These are phyloP conservation scores for Melastoma malabathricum DNA, from an alignment of 345 rosid genomes.

Conservation along the genomic window DNA sequence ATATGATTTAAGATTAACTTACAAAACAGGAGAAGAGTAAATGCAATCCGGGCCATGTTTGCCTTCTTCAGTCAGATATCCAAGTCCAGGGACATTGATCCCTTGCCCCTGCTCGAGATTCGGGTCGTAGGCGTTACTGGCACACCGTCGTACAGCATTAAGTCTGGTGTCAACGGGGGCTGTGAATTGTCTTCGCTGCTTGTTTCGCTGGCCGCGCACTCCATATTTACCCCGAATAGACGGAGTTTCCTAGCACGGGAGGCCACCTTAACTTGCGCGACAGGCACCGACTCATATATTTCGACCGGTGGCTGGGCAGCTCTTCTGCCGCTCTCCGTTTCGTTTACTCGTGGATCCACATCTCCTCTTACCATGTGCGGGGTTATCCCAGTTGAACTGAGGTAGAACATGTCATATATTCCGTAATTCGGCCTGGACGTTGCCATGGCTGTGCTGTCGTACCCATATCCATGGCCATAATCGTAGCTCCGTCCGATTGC, in stretches of 20 bases:
- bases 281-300: slow-evolving; percentile 30
- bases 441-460: slow-evolving; percentile 2
- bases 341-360: slow-evolving; percentile 9
- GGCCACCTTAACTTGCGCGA: slow-evolving; percentile 39
- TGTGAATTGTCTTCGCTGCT: slow-evolving; percentile 5
- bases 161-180: slow-evolving; percentile 12
- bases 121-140: slow-evolving; percentile 10
- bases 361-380: slow-evolving; percentile 15
- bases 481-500: background rate
- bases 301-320: slow-evolving; percentile 3
- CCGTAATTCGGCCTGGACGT: slow-evolving; percentile 10
- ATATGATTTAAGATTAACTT: no score
- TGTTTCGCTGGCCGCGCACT: slow-evolving; percentile 32
- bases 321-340: slow-evolving; percentile 12
- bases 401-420: slow-evolving; percentile 18
- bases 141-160: slow-evolving; percentile 26
- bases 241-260: slow-evolving; percentile 52
- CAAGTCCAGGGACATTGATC: slow-evolving; percentile 30
- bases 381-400: slow-evolving; percentile 10
- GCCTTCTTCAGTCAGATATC: slow-evolving; percentile 11
- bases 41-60: no score
- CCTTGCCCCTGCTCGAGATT: slow-evolving; percentile 22
- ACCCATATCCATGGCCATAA: slow-evolving; percentile 1
- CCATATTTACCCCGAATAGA: slow-evolving; percentile 92
- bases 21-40: no score